These are phyloP conservation scores for Hyaloperonospora brassicae DNA, from an alignment of 352 stramenopile genomes.

Conservation along the genomic window DNA sequence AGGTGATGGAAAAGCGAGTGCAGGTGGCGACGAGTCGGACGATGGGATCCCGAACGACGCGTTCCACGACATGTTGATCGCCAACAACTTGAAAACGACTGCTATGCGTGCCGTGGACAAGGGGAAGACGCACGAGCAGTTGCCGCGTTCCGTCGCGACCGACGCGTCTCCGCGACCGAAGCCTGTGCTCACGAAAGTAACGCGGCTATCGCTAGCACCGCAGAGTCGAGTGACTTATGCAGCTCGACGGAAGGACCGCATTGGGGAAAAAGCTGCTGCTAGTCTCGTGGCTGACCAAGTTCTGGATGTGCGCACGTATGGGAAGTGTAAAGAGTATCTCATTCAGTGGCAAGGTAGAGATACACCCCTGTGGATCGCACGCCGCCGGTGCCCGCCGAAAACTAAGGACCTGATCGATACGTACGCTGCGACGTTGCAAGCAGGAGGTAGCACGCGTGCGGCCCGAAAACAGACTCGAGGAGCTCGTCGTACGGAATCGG, in stretches of 20 bases:
- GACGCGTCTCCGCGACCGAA: constrained; percentile 6
- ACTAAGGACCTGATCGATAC: constrained; percentile 27
- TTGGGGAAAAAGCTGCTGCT: constrained; percentile 18
- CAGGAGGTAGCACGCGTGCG: not conserved
- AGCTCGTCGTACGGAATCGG: not conserved
- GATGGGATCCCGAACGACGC: constrained; percentile 8
- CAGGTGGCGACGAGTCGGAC: constrained; percentile 7
- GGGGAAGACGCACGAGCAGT: constrained; percentile 3
- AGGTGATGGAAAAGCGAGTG: not conserved
- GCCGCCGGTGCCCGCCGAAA: constrained; percentile 26
- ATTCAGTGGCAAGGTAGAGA: constrained; percentile 27
- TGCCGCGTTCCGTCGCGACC: constrained; percentile 10
- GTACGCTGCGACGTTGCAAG: constrained; percentile 15
- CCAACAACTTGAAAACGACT: constrained; percentile 4
- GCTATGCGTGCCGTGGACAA: constrained; percentile 3
- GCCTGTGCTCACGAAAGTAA: constrained; percentile 5
- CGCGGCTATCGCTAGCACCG: constrained; percentile 1
- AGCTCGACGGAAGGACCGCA: constrained; percentile 11
- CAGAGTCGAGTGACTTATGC: constrained; percentile 1
- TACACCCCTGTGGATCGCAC: constrained; percentile 28
- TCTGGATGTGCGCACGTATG: constrained; percentile 17
- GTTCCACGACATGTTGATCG: constrained; percentile 1
- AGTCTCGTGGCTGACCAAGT: constrained; percentile 26
- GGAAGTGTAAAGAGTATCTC: constrained; percentile 25
- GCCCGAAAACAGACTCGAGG: constrained; percentile 2